Evolutionary conservation across 2,329 filamentous ascomycete genomes (phyloP).

Genomic region (Venturia asperata): DNA sequence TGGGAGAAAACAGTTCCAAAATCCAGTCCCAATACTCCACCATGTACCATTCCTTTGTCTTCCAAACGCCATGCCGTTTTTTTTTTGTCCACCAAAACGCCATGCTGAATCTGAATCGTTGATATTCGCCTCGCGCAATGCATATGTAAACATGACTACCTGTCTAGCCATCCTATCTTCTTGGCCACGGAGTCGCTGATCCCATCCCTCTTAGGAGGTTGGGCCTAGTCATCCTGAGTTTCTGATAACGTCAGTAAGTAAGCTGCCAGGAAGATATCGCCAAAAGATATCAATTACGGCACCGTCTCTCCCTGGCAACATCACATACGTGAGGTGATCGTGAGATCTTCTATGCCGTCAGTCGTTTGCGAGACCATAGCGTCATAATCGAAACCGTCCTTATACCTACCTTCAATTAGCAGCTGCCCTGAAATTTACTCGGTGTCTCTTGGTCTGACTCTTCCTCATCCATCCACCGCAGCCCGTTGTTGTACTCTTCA

Average conservation of each 20-base stretch:
- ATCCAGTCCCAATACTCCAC: no score
- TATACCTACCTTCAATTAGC: conserved; percentile 11
- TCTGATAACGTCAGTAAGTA: neutral
- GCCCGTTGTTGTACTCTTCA: conserved; percentile 88
- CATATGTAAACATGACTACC: neutral
- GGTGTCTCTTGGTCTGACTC: conserved; percentile 21
- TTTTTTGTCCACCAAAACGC: conserved; percentile 1
- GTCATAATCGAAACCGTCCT: conserved; percentile 8
- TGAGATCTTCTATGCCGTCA: neutral
- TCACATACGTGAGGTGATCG: conserved; percentile 4
- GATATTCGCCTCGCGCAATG: conserved; percentile 1
- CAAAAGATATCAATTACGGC: neutral
- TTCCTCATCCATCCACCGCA: conserved; percentile 77
- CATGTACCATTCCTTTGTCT: neutral
- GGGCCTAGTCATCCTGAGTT: neutral
- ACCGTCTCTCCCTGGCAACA: neutral
- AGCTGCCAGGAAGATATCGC: neutral
- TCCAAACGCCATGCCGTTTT: neutral
- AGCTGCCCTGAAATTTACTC: conserved; percentile 6
- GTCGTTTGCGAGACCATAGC: conserved; percentile 6
- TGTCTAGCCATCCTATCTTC: neutral
- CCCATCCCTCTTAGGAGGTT: neutral
- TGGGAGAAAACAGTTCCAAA: neutral
- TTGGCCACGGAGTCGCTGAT: neutral
- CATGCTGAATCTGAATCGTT: conserved; percentile 6